Conservation (phyloP, 495 filamentous ascomycete species). For the Peziza echinospora region DNA sequence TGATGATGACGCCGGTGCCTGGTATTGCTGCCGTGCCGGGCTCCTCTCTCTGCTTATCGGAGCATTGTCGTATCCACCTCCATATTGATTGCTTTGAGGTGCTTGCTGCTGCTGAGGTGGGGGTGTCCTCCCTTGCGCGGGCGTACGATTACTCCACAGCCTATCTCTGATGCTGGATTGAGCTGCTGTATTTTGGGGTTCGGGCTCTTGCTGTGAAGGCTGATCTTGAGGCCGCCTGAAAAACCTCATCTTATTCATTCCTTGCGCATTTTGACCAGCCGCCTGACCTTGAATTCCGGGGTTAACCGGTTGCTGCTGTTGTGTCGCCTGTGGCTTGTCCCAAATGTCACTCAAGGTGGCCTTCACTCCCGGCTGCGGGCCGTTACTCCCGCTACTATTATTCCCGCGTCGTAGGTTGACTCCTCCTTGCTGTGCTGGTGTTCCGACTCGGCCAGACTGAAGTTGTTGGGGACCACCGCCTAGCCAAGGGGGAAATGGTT, state of each 20-base stretch:
- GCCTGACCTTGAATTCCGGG: slow-evolving; percentile 29
- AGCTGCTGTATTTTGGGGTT: slow-evolving; percentile 22
- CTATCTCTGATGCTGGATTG: slow-evolving; percentile 48
- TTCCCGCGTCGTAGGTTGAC: neutral
- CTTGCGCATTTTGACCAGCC: slow-evolving; percentile 15
- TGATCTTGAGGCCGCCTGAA: slow-evolving; percentile 1
- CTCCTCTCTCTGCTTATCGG: no score
- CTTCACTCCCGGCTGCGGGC: slow-evolving; percentile 22
- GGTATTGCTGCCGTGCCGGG: no score
- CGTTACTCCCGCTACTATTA: slow-evolving; percentile 12
- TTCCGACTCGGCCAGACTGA: slow-evolving; percentile 30
- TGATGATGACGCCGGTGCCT: no score
- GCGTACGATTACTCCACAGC: slow-evolving; percentile 32
- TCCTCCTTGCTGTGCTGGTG: slow-evolving; percentile 22
- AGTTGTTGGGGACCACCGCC: slow-evolving; percentile 63
- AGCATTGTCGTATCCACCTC: no score
- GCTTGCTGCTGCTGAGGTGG: no score
- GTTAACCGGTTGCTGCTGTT: slow-evolving; percentile 27
- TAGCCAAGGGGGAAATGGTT: slow-evolving; percentile 66
- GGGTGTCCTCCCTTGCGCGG: neutral
- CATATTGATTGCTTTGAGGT: no score
- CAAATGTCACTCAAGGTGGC: slow-evolving; percentile 58
- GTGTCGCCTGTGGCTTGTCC: slow-evolving; percentile 38
- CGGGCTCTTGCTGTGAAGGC: slow-evolving; percentile 14
- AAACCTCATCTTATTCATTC: slow-evolving; percentile 8